A percentile compares a stretch with the other conserved stretches of the same genome.
These are phyloP conservation scores for Erigeron philadelphicus DNA, from an alignment of 140 eudicot species.

Conservation along the genomic window DNA sequence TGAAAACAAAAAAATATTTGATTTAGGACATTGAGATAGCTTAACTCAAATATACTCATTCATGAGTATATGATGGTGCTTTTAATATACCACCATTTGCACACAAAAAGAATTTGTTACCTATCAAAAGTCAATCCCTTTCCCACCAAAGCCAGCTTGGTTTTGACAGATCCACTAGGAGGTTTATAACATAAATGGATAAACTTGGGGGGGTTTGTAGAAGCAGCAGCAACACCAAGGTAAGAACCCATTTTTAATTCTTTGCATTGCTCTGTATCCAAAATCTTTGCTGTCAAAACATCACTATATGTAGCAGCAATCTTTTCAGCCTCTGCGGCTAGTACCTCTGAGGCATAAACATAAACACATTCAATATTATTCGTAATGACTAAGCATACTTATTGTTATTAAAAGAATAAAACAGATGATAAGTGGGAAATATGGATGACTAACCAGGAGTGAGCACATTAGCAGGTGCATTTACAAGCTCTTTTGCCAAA, in stretches of 20 bases:
- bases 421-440: background rate
- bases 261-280: constrained; percentile 79
- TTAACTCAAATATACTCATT: background rate
- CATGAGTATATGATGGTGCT: background rate
- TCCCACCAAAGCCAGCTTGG: constrained; percentile 84
- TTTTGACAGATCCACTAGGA: constrained; percentile 58
- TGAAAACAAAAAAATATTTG: constrained; percentile 21
- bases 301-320: constrained; percentile 67
- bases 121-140: constrained; percentile 98
- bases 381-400: constrained; percentile 1
- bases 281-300: constrained; percentile 66
- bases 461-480: constrained; percentile 96
- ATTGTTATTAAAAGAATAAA: background rate
- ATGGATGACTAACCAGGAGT: constrained; percentile 68
- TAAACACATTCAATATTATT: background rate
- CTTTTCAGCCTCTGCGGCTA: constrained; percentile 81
- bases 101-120: constrained; percentile 27
- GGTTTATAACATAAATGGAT: constrained; percentile 92
- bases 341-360: constrained; percentile 47
- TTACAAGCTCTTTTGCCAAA: constrained; percentile 85
- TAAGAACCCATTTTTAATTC: constrained; percentile 96
- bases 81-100: background rate
- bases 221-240: constrained; percentile 91
- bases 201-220: constrained; percentile 82
- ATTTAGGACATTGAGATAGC: background rate